Percentiles rank a stretch among this genome's conserved stretches.
Evolutionary conservation across 306 rosid genomes (phyloP).

Genomic region (Citrullus colocynthis): DNA sequence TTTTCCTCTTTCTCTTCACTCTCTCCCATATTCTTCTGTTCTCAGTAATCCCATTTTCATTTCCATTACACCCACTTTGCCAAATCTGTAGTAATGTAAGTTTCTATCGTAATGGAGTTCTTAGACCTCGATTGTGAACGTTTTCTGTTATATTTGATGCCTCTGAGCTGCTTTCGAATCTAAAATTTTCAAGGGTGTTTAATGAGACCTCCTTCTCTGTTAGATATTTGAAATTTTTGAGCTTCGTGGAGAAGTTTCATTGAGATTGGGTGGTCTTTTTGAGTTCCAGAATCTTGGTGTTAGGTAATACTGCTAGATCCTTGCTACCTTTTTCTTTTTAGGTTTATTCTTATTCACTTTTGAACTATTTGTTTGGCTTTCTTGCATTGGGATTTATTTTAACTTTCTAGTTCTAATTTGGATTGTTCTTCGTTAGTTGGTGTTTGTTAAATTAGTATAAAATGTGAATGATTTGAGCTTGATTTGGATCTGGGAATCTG

Average conservation of each 20-base stretch:
- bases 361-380: not conserved
- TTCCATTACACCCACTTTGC: not conserved
- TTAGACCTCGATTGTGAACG: not conserved
- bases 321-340: not conserved
- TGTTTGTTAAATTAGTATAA: not conserved
- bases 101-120: not conserved
- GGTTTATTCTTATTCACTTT: not conserved
- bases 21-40: not conserved
- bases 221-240: not conserved
- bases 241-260: not conserved
- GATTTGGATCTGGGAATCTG: conserved; percentile 1
- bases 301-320: not conserved
- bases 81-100: not conserved
- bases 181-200: not conserved
- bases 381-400: not conserved
- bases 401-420: not conserved
- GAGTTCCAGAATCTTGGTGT: not conserved
- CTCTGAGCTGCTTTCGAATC: not conserved
- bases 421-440: not conserved
- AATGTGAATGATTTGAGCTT: not conserved
- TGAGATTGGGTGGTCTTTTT: not conserved
- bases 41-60: not conserved
- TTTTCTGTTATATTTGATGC: not conserved
- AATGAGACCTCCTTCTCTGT: not conserved
- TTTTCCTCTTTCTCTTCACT: not conserved